Base-by-base conservation (phyloP, 805 yeast genomes). In the Sugiyamaella marilandica region DNA sequence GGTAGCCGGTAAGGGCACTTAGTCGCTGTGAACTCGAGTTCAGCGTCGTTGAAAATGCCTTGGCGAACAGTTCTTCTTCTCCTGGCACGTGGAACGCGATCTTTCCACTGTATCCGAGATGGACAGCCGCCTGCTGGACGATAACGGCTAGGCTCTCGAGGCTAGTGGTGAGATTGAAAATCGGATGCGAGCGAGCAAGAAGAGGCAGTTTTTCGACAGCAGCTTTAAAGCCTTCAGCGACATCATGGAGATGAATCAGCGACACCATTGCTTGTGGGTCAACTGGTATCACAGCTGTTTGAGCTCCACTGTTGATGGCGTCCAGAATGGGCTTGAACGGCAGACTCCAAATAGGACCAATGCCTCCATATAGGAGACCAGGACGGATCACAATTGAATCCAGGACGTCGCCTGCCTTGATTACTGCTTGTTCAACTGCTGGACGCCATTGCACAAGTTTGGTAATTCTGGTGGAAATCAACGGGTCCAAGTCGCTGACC, bases 331-430 rank as follows among this genome's bases (percentile, higher is more conserved):
- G 41, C 32, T 32, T 31, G 45, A 43, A 52, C n/a, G 29, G 8
- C 21, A 41, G 10, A 13, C 19, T 13, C 55, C 55, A 52, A 14
- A 52, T 52, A 14, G 52, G 53, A 10, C 35, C n/a, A 10, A 24
- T 52, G 10, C 48, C 45, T n/a, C 55, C 52, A 36, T 52, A 52
- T 10, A 52, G 45, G 10, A 52, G 18, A 34, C 32, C 55, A 21
- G 55, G 52, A 16, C 55, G 48, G 5, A 48, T 24, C n/a, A 52
- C 46, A 32, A 44, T 35, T 10, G 37, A 35, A 16, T 52, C 51
- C 2, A 52, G 16, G 9, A 41, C 26, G 37, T 43, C 46, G 8
- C 31, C 29, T 11, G 33, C 11, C 14, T 41, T 31, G 14, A 48
- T 10, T n/a, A 52, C 35, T 13, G 33, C 36, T 26, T 36, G 29